Evolutionary conservation across 148 eudicot genomes (phyloP).

Genomic region (Rhododendron williamsianum): DNA sequence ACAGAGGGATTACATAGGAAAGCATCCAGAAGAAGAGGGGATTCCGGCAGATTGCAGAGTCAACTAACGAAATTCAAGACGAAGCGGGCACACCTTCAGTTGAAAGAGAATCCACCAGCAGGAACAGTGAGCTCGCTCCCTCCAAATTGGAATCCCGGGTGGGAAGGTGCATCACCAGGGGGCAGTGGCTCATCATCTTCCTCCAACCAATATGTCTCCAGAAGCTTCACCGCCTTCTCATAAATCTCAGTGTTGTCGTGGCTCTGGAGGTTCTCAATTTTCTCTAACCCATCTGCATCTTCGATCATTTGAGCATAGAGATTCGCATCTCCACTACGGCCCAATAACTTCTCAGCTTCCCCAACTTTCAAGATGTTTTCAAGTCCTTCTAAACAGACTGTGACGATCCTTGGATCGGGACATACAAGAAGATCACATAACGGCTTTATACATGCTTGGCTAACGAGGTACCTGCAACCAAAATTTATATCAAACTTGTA

Average conservation of each 20-base stretch:
- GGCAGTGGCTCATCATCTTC: slow-evolving; percentile 49
- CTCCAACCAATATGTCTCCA: slow-evolving; percentile 45
- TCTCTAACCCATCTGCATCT: slow-evolving; percentile 27
- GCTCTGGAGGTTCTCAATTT: slow-evolving; percentile 32
- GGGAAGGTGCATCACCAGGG: slow-evolving; percentile 23
- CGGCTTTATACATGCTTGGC: slow-evolving; percentile 33
- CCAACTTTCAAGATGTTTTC: slow-evolving; percentile 38
- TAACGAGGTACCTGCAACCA: slow-evolving; percentile 23
- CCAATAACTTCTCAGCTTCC: slow-evolving; percentile 26
- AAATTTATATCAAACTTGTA: neutral
- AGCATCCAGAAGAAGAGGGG: neutral
- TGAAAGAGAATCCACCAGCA: slow-evolving; percentile 43
- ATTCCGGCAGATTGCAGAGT: neutral
- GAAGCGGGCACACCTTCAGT: slow-evolving; percentile 24
- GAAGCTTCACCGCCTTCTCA: slow-evolving; percentile 31
- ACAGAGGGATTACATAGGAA: neutral
- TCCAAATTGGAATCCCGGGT: slow-evolving; percentile 30
- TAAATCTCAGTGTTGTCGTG: slow-evolving; percentile 31
- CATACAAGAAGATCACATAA: slow-evolving; percentile 33
- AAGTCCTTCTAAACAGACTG: slow-evolving; percentile 30
- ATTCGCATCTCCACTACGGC: slow-evolving; percentile 21
- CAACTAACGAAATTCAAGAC: neutral
- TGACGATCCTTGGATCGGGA: slow-evolving; percentile 32
- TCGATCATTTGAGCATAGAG: slow-evolving; percentile 31
- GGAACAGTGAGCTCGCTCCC: slow-evolving; percentile 32